A percentile compares a stretch with the other conserved stretches of the same genome.
Evolutionary conservation across 2,329 filamentous ascomycete species (phyloP).

Genomic region (Chaetomium sp.): DNA sequence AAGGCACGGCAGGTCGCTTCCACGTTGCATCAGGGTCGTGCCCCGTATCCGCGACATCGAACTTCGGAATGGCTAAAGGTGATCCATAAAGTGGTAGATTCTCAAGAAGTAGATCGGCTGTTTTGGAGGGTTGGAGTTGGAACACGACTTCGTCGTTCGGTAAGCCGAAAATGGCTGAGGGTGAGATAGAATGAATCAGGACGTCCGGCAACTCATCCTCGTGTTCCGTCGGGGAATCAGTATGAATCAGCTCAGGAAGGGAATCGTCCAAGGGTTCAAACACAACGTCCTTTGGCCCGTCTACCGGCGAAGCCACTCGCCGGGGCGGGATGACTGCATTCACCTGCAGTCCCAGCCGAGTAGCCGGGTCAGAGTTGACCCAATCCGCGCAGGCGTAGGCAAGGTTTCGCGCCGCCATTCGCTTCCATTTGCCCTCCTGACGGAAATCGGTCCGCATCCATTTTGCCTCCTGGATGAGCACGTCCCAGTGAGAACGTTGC

Average conservation of each 20-base stretch:
- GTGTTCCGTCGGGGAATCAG: constrained; percentile 47
- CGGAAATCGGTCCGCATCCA: constrained; percentile 98
- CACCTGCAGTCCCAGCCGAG: constrained; percentile 63
- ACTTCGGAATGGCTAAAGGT: constrained; percentile 51
- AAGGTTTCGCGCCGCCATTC: constrained; percentile 68
- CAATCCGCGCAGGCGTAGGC: constrained; percentile 82
- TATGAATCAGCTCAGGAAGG: constrained; percentile 63
- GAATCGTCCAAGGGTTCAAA: constrained; percentile 37
- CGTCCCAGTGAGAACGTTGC: constrained; percentile 74
- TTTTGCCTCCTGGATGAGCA: constrained; percentile 83
- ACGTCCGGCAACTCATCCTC: constrained; percentile 33
- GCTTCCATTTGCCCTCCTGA: constrained; percentile 93
- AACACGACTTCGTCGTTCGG: constrained; percentile 77
- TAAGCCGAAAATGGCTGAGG: constrained; percentile 77
- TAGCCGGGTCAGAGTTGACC: constrained; percentile 57
- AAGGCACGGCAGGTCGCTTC: constrained; percentile 69
- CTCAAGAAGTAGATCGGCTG: constrained; percentile 68
- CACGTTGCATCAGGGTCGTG: constrained; percentile 63
- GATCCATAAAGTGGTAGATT: constrained; percentile 76
- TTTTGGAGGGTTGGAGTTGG: constrained; percentile 64
- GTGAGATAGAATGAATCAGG: constrained; percentile 47
- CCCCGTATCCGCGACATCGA: constrained; percentile 51
- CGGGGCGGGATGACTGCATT: constrained; percentile 44
- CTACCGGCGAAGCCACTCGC: constrained; percentile 20
- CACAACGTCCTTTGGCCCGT: constrained; percentile 24